These are phyloP conservation scores for Clarireedia monteithiana DNA, from an alignment of 2,329 filamentous ascomycete species.

Conservation along the genomic window DNA sequence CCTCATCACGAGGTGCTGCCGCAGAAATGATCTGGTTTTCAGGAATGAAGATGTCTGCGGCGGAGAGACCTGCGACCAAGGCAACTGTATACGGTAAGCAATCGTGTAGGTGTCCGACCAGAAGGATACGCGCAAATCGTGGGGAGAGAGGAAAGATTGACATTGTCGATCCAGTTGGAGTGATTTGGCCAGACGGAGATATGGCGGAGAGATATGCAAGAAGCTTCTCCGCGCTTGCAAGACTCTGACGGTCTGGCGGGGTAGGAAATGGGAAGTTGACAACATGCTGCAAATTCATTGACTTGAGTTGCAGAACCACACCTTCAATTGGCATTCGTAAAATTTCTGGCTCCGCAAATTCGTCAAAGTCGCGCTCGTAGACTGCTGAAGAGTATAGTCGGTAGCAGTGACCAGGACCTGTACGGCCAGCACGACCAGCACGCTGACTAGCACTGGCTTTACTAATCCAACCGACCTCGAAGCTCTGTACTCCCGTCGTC, in stretches of 20 bases:
- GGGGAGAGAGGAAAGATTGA: conserved; percentile 86
- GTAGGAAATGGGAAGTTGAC: conserved; percentile 96
- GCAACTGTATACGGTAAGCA: conserved; percentile 83
- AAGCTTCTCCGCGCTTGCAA: conserved; percentile 79
- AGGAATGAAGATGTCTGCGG: conserved; percentile 79
- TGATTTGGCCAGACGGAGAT: conserved; percentile 63
- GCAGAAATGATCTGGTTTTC: conserved; percentile 67
- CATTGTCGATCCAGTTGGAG: conserved; percentile 73
- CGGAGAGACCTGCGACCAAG: conserved; percentile 79
- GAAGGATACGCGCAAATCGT: conserved; percentile 83
- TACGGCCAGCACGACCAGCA: conserved; percentile 88
- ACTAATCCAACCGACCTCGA: conserved; percentile 93
- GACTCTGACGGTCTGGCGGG: conserved; percentile 66
- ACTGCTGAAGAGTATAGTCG: conserved; percentile 89
- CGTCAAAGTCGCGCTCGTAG: conserved; percentile 79
- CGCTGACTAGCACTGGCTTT: conserved; percentile 92
- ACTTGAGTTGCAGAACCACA: conserved; percentile 87
- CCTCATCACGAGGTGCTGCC: conserved; percentile 39
- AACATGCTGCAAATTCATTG: conserved; percentile 85
- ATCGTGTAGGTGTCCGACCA: conserved; percentile 74
- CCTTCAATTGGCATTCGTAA: conserved; percentile 87
- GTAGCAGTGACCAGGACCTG: conserved; percentile 93
- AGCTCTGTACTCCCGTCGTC: conserved; percentile 88
- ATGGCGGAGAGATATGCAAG: conserved; percentile 81
- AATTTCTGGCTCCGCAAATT: conserved; percentile 84